Evolutionary conservation across 169 alveolate species (phyloP).

Genomic region (Besnoitia besnoiti): DNA sequence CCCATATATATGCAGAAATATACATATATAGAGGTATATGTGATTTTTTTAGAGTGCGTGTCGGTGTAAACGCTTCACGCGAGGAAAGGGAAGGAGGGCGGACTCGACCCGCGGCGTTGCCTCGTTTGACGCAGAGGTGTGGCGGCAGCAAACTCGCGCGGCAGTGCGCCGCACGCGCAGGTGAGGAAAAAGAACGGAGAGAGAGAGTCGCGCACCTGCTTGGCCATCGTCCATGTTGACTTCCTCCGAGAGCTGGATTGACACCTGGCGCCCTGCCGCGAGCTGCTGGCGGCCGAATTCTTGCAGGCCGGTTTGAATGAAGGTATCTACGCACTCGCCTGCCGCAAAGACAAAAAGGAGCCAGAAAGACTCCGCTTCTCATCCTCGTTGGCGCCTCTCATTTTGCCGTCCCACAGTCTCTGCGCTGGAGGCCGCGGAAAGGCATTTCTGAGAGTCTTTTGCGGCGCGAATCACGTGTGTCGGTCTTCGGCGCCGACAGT

Average conservation of each 20-base stretch:
- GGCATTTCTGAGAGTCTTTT: neutral
- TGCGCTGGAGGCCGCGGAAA: neutral
- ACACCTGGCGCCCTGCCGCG: slow-evolving; percentile 37
- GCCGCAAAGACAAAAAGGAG: neutral
- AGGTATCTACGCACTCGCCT: slow-evolving; percentile 23
- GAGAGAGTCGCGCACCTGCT: neutral
- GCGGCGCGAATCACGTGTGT: neutral
- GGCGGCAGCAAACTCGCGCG: no score
- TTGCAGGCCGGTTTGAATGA: slow-evolving; percentile 3
- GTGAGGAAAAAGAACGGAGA: neutral
- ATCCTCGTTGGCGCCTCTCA: neutral
- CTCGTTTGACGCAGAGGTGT: neutral
- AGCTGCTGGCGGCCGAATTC: slow-evolving; percentile 39
- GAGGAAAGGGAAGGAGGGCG: no score
- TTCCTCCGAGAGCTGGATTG: slow-evolving; percentile 13
- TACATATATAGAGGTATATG: no score
- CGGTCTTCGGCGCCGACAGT: no score
- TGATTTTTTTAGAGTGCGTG: no score
- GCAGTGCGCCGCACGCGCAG: neutral
- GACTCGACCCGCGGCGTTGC: no score
- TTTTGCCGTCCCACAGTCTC: neutral
- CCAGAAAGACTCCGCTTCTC: neutral
- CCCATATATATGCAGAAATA: no score
- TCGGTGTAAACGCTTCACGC: no score
- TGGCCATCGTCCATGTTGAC: neutral